Evolutionary conservation across 2,329 filamentous ascomycete genomes (phyloP).

Genomic region (Stagonosporopsis tanaceti): DNA sequence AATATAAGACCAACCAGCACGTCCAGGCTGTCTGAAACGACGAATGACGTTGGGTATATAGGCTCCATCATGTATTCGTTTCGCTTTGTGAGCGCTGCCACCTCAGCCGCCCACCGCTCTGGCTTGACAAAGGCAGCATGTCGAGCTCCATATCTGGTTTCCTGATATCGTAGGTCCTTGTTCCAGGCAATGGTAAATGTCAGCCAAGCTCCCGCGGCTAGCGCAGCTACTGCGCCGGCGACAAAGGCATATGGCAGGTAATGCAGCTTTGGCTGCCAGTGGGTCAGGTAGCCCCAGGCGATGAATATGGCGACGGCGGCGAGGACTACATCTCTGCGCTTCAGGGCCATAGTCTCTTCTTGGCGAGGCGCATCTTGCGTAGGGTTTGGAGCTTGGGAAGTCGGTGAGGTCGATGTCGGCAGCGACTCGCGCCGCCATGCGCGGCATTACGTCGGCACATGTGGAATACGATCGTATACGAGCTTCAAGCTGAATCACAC

Average conservation of each 20-base stretch:
- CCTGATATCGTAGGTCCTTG: constrained; percentile 52
- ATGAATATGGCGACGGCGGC: constrained; percentile 76
- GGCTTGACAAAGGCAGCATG: constrained; percentile 67
- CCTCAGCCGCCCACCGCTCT: constrained; percentile 74
- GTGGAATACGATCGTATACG: constrained; percentile 7
- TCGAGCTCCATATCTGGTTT: constrained; percentile 51
- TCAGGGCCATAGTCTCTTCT: constrained; percentile 71
- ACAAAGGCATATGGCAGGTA: constrained; percentile 87
- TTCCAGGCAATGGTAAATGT: constrained; percentile 66
- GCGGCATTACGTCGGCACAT: neutral
- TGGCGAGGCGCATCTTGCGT: constrained; percentile 48
- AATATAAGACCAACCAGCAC: constrained; percentile 77
- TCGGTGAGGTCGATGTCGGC: constrained; percentile 22
- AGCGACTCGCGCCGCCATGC: constrained; percentile 6
- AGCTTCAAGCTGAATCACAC: neutral
- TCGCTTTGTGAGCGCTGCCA: constrained; percentile 69
- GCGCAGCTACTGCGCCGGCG: constrained; percentile 67
- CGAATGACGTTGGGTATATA: constrained; percentile 77
- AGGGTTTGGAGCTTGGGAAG: constrained; percentile 11
- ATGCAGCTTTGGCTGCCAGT: constrained; percentile 83
- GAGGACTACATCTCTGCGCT: constrained; percentile 72
- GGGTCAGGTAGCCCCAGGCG: constrained; percentile 85
- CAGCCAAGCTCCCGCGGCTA: constrained; percentile 65
- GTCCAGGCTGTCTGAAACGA: constrained; percentile 82
- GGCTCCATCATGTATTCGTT: constrained; percentile 71